phyloP scores from a whole-genome alignment of 2,329 filamentous ascomycete genomes.

The Elsinoe necatrix region DNA sequence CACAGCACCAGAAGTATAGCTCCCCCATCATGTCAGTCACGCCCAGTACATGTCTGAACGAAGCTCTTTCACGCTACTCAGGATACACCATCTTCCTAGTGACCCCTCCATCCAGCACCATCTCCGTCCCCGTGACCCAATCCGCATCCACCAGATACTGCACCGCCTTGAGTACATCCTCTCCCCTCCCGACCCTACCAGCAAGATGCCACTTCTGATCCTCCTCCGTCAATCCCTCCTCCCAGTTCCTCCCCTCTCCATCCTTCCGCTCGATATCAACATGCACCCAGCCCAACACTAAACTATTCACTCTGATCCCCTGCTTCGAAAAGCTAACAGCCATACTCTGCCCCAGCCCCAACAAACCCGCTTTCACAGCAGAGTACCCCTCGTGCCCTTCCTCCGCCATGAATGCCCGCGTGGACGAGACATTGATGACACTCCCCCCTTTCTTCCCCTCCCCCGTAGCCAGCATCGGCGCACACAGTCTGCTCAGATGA shows the following conservation, averaged over 20 bases:
- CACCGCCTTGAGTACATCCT: conserved; percentile 37
- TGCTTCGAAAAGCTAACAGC: conserved; percentile 38
- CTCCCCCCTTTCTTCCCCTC: conserved; percentile 15
- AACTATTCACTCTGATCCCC: conserved; percentile 41
- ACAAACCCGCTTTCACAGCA: conserved; percentile 43
- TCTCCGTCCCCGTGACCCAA: conserved; percentile 39
- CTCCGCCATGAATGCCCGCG: conserved; percentile 43
- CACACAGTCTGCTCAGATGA: conserved; percentile 17
- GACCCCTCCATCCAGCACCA: conserved; percentile 41
- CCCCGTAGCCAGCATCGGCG: conserved; percentile 23
- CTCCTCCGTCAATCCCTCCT: conserved; percentile 37
- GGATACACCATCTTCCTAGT: conserved; percentile 40
- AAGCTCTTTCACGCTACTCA: conserved; percentile 19
- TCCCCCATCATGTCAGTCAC: neutral
- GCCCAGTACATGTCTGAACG: neutral
- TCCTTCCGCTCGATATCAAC: conserved; percentile 37
- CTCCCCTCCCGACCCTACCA: conserved; percentile 43
- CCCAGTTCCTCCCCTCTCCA: conserved; percentile 40
- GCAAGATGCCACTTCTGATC: conserved; percentile 44
- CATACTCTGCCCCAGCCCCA: conserved; percentile 44
- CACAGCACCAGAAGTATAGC: conserved; percentile 5
- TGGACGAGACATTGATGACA: conserved; percentile 44
- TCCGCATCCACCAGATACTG: conserved; percentile 35
- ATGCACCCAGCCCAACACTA: conserved; percentile 47
- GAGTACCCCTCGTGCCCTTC: conserved; percentile 44